Evolutionary conservation across 768 basidiomycete genomes (phyloP), one percentile per base, ranked within the genome.

Genomic region (Pleurotus platypus): DNA sequence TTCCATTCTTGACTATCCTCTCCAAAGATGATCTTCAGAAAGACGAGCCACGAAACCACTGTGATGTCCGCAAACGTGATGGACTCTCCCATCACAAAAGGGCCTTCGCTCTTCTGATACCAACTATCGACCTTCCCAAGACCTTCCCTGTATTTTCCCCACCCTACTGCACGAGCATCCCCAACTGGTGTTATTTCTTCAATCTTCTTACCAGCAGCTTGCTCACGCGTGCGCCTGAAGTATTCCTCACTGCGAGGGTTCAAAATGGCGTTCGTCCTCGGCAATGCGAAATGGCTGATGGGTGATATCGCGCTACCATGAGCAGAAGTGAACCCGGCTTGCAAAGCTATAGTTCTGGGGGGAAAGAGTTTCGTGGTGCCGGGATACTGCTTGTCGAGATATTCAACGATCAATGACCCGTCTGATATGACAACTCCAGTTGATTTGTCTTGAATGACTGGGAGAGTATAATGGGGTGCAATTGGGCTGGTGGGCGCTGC

Each of bases 371-470:
- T 3, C 16, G 27, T 24, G 8, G 50, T 51, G 7, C 67, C 64
- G 0, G 77, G 76, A 62, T 77, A 80, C 6, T 68, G 66, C 3
- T 65, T 62, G 50, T 79, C 78, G 53, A 80, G 65, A 61, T 80
- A 78, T 2, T 62, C 56, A 1, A 73, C 77, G 57, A 81, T 79
- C 39, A 54, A 58, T 12, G 61, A 50, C 1, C 76, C 76, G 37
- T 81, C 75, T 5, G 69, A 58, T 39, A 78, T 46, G 24, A 69
- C 53, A 0, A 59, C 56, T 3, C 68, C 65, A 7, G 77, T 78
- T 49, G 61, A 62, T 0, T 66, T 71, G 62, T 81, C 78, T 54
- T 75, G 59, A 46, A 79, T 72, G 37, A 69, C 61, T 2, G 78
- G 76, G 1, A 78, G 63, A 20, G 73, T 78, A 59, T 76, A 74